Base-by-base conservation (phyloP, 257 asterid species). In the Solanum neorickii region DNA sequence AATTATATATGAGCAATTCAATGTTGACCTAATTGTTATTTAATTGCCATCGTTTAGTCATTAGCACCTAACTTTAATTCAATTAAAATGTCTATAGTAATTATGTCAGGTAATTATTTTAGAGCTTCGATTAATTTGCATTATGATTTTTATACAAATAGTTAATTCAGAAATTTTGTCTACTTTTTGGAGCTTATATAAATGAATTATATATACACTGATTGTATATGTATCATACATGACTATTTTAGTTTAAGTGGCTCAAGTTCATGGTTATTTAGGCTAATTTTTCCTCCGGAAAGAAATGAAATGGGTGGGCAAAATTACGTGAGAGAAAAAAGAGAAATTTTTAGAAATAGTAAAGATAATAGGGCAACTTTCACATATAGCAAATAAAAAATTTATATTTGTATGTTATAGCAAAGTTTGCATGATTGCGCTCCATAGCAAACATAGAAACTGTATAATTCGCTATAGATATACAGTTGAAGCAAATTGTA, bases 11-110 rank as follows among this genome's bases (percentile, higher is more conserved):
- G 68, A 47, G 27, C 18, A 47, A 80, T 80, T 80, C 85, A 80
- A 47, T 29, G 44, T 9, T 80, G 60, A 47, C 85, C 68, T 47
- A 80, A 47, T 29, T 16, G 85, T 47, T 47, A 66, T 47, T 80
- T 49, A 49, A 80, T 80, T 80, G 27, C 25, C 66, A 25, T 80
- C 65, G 16, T 80, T 47, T 46, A 16, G 68, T 47, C 42, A 80
- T 47, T 27, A 47, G 44, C 85, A 80, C 68, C 85, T 18, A 80
- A 47, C 65, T 80, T 78, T 47, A 80, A 80, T 80, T 80, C 68
- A 80, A 29, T 46, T 27, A 16, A 66, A 46, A 47, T 47, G 60
- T 3, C n/a, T 44, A 47, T 47, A 59, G 3, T 16, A 16, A 52
- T 52, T 52, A 16, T 52, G 44, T 18, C 3, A 10, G 4, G 1